phyloP scores from a whole-genome alignment of 306 rosid genomes.

The Myrica gale region DNA sequence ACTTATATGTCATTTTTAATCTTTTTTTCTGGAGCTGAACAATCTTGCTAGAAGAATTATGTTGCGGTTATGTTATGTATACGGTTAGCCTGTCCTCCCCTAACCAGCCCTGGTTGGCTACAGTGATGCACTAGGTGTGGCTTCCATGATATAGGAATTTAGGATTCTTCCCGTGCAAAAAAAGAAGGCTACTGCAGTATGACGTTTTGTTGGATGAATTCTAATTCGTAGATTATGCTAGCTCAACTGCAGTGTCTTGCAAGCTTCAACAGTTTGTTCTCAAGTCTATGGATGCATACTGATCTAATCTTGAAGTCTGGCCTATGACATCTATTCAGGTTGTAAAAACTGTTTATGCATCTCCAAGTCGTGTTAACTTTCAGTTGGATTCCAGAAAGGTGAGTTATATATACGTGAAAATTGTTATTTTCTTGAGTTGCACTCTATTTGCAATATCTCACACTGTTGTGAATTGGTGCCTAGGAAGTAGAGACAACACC shows the following conservation, averaged over 20 bases:
- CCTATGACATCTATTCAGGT: constrained; percentile 52
- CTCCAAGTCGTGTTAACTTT: constrained; percentile 95
- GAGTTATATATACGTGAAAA: constrained; percentile 28
- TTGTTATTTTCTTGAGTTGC: constrained; percentile 16
- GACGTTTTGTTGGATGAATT: not conserved
- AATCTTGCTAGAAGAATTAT: no score
- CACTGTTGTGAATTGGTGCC: constrained; percentile 28
- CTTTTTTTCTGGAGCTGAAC: no score
- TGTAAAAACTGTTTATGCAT: constrained; percentile 94
- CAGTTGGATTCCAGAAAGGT: constrained; percentile 87
- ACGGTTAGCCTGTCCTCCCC: no score
- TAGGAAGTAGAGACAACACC: constrained; percentile 98
- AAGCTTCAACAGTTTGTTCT: constrained; percentile 6
- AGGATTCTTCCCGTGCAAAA: constrained; percentile 16
- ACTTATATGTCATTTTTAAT: no score
- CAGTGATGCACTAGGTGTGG: constrained; percentile 4
- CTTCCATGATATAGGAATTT: constrained; percentile 14
- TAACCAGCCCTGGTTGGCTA: no score
- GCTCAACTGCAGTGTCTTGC: constrained; percentile 16
- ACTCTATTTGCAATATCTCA: constrained; percentile 32
- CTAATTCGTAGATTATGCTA: constrained; percentile 1
- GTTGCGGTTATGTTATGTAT: no score
- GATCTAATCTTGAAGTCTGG: constrained; percentile 26
- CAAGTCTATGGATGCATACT: not conserved
- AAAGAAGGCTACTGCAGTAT: not conserved